Conservation (phyloP, 2,329 filamentous ascomycete species). For the Stemphylium lycopersici region DNA sequence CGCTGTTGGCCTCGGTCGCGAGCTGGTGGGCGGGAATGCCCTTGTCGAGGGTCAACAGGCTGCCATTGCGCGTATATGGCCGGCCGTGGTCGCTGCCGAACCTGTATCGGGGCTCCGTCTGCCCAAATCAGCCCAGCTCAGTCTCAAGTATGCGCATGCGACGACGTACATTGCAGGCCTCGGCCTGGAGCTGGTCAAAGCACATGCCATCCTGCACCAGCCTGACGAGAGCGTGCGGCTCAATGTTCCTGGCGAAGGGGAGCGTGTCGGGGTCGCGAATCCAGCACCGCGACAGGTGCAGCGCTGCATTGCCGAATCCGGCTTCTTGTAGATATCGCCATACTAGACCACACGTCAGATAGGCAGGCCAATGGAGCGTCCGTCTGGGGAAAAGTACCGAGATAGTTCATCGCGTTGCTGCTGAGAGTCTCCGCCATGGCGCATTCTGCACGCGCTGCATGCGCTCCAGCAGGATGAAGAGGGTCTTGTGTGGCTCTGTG, state of each 20-base stretch:
- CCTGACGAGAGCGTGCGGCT: constrained; percentile 64
- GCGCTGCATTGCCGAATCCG: constrained; percentile 62
- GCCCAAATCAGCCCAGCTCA: constrained; percentile 25
- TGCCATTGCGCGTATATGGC: constrained; percentile 49
- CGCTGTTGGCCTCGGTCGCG: constrained; percentile 42
- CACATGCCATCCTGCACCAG: constrained; percentile 68
- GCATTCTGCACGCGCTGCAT: constrained; percentile 40
- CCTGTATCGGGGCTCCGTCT: constrained; percentile 43
- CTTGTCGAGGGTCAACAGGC: constrained; percentile 44
- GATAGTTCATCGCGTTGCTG: constrained; percentile 70
- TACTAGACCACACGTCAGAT: constrained; percentile 48
- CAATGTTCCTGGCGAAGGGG: constrained; percentile 66
- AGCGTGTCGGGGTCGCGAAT: constrained; percentile 65
- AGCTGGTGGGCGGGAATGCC: constrained; percentile 45
- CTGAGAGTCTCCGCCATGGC: constrained; percentile 55
- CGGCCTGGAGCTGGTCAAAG: constrained; percentile 53
- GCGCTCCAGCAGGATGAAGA: neutral
- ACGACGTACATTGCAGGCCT: constrained; percentile 42
- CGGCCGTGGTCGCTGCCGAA: constrained; percentile 50
- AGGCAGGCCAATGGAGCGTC: constrained; percentile 5
- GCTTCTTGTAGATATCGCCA: constrained; percentile 63
- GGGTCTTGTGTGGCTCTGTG: too few relatives aligned
- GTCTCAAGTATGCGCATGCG: neutral
- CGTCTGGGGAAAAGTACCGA: constrained; percentile 41
- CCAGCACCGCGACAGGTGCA: constrained; percentile 68